A percentile compares a stretch with the other conserved stretches of the same genome.
These are phyloP conservation scores for Linnemannia zychae DNA, from an alignment of 192 early-diverging fungal species.

Conservation along the genomic window DNA sequence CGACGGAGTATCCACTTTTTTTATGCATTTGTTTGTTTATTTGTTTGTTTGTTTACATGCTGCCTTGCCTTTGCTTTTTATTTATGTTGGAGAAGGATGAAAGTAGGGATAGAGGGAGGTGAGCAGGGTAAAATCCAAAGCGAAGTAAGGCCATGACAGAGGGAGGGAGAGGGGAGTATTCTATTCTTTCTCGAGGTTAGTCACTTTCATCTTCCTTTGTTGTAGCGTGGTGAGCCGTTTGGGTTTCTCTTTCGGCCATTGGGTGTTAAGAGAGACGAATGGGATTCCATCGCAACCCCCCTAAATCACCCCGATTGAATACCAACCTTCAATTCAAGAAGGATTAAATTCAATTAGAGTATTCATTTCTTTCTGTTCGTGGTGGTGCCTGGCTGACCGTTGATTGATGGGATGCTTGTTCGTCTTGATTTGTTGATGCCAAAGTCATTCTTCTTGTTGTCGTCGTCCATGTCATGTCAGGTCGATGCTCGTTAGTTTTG, in stretches of 20 bases:
- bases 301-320: background rate
- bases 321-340: background rate
- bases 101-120: too few relatives aligned
- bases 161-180: too few relatives aligned
- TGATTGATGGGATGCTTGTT: background rate
- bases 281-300: background rate
- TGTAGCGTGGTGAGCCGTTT: conserved; percentile 7
- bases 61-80: background rate
- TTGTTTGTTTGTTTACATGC: background rate
- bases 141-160: too few relatives aligned
- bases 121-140: too few relatives aligned
- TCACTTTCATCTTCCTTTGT: background rate
- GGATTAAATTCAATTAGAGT: background rate
- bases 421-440: background rate
- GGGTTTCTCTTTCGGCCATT: background rate
- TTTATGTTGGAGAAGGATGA: background rate
- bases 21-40: background rate
- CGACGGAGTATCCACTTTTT: conserved; percentile 7
- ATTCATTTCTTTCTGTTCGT: background rate
- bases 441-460: background rate
- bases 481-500: background rate
- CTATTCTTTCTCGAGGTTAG: too few relatives aligned
- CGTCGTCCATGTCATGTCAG: too few relatives aligned
- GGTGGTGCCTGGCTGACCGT: background rate
- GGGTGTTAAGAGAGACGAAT: background rate